Percentiles rank a stretch among this genome's conserved stretches.
Evolutionary conservation across 1,139 yeast species (phyloP).

Genomic region (Pichia sp.): DNA sequence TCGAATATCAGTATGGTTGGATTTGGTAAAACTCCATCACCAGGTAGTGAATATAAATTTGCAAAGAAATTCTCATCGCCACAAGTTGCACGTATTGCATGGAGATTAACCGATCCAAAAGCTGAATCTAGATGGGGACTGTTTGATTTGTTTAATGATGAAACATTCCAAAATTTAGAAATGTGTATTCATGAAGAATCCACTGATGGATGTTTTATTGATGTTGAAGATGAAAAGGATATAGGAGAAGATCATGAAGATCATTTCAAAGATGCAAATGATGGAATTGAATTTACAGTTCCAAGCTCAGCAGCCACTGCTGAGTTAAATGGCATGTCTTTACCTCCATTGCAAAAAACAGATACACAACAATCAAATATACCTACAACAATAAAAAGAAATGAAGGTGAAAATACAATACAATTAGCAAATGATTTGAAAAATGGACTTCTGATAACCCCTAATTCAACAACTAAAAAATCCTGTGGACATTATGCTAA

Average conservation of each 20-base stretch:
- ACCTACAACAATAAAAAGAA: conserved; percentile 6
- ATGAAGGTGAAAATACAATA: conserved; percentile 5
- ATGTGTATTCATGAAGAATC: conserved; percentile 57
- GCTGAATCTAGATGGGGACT: conserved; percentile 49
- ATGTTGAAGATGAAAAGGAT: conserved; percentile 4
- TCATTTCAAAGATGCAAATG: not conserved
- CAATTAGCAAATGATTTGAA: conserved; percentile 10
- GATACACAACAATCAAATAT: conserved; percentile 8
- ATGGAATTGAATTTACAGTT: not conserved
- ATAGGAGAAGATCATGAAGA: not conserved
- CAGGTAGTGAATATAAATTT: conserved; percentile 53
- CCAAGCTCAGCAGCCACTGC: not conserved
- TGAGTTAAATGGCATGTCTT: not conserved
- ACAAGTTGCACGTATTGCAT: conserved; percentile 66
- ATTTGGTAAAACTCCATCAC: conserved; percentile 15
- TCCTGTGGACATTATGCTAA: conserved; percentile 19
- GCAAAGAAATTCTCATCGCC: conserved; percentile 56
- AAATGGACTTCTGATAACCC: conserved; percentile 17
- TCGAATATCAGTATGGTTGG: conserved; percentile 2
- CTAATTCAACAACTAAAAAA: conserved; percentile 22
- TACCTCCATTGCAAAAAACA: not conserved
- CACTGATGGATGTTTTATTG: conserved; percentile 10
- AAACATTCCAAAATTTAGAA: conserved; percentile 58
- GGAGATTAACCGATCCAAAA: conserved; percentile 69
- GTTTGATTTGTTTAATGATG: conserved; percentile 50